Evolutionary conservation across 805 yeast genomes (phyloP).

Genomic region (Kazachstania viticola): DNA sequence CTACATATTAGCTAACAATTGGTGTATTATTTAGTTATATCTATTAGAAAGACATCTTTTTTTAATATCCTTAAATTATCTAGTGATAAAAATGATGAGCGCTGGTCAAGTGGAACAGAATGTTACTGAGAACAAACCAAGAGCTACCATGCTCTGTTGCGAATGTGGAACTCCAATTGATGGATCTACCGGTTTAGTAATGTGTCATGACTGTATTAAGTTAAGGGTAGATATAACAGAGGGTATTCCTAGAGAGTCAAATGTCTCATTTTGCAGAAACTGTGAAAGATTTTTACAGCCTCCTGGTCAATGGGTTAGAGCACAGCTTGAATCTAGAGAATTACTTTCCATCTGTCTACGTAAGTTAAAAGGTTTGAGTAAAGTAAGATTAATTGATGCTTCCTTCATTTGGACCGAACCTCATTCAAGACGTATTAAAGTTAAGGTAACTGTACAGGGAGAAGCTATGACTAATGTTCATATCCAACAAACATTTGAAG

Average conservation of each 20-base stretch:
- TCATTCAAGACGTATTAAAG: constrained; percentile 86
- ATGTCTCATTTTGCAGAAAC: constrained; percentile 86
- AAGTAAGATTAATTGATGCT: constrained; percentile 84
- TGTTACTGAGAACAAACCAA: constrained; percentile 2
- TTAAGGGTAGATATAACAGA: constrained; percentile 86
- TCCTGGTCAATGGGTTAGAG: constrained; percentile 86
- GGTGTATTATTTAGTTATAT: no score
- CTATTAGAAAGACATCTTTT: no score
- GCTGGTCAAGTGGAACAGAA: not conserved
- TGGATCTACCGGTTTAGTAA: constrained; percentile 82
- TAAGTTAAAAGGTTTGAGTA: constrained; percentile 74
- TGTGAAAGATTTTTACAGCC: constrained; percentile 95
- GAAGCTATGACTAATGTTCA: constrained; percentile 88
- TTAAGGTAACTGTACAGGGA: constrained; percentile 89
- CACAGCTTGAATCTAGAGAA: constrained; percentile 86
- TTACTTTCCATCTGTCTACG: constrained; percentile 80
- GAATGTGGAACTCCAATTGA: constrained; percentile 98
- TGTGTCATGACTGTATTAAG: constrained; percentile 96
- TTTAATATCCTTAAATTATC: no score
- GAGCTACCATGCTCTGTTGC: constrained; percentile 90
- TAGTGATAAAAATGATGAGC: no score
- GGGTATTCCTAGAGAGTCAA: constrained; percentile 89
- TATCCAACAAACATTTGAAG: constrained; percentile 88
- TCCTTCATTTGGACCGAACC: constrained; percentile 98
- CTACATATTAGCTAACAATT: no score